phyloP scores from a whole-genome alignment of 1,139 yeast species.

The Suhomyces taliae region DNA sequence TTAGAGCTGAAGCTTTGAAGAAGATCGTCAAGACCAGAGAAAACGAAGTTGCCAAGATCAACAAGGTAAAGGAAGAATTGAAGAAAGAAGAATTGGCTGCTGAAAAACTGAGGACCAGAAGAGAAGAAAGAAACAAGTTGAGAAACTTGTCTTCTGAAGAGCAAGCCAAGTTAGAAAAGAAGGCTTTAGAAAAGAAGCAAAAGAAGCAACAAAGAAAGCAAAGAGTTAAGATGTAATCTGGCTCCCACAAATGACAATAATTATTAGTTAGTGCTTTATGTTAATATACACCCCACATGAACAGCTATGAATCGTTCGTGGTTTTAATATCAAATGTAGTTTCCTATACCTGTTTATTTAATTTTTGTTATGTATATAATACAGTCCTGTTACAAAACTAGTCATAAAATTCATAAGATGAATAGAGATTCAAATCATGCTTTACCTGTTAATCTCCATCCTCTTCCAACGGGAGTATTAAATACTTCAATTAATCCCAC shows the following conservation, averaged over 20 bases:
- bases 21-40: slow-evolving; percentile 78
- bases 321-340: too few relatives aligned
- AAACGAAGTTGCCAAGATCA: slow-evolving; percentile 59
- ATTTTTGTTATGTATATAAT: too few relatives aligned
- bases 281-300: too few relatives aligned
- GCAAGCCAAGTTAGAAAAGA: slow-evolving; percentile 73
- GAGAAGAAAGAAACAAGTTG: slow-evolving; percentile 56
- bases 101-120: slow-evolving; percentile 68
- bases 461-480: slow-evolving; percentile 68
- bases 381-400: too few relatives aligned
- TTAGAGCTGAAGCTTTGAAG: slow-evolving; percentile 69
- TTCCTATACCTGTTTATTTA: too few relatives aligned
- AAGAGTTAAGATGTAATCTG: slow-evolving; percentile 35
- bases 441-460: slow-evolving; percentile 63
- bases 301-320: too few relatives aligned
- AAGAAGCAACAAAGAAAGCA: slow-evolving; percentile 45
- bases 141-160: slow-evolving; percentile 67
- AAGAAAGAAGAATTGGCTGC: slow-evolving; percentile 69
- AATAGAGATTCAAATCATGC: slow-evolving; percentile 17
- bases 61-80: slow-evolving; percentile 56
- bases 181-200: slow-evolving; percentile 47
- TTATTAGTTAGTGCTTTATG: neutral
- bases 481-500: slow-evolving; percentile 69
- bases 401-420: too few relatives aligned
- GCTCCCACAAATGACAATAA: neutral